phyloP scores from a whole-genome alignment of 306 rosid species.

The Quercus mongolica region DNA sequence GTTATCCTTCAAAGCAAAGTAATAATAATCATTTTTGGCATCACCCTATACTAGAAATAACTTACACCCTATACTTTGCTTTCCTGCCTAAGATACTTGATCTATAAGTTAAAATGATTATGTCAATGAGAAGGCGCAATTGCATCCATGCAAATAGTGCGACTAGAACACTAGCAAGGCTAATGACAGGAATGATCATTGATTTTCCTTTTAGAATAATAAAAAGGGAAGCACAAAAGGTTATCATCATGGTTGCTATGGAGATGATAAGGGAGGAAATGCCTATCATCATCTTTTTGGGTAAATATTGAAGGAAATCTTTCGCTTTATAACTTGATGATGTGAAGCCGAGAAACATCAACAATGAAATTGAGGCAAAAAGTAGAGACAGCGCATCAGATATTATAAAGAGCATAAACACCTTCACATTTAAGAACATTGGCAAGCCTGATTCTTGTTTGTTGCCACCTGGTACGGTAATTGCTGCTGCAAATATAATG shows the following conservation, averaged over 20 bases:
- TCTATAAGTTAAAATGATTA: background rate
- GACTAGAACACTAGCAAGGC: background rate
- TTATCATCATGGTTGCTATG: background rate
- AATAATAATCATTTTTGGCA: no score
- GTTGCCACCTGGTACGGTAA: background rate
- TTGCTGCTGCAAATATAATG: background rate
- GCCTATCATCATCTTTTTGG: background rate
- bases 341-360: background rate
- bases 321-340: background rate
- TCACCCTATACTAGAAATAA: no score
- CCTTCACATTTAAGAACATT: background rate
- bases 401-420: background rate
- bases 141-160: no score
- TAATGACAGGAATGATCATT: background rate
- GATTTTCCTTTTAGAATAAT: background rate
- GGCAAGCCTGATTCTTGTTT: background rate
- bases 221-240: background rate
- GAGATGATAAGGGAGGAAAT: background rate
- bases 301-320: background rate
- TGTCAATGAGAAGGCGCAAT: background rate
- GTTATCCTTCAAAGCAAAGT: no score
- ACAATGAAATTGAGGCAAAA: background rate
- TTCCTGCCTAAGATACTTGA: background rate
- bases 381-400: background rate
- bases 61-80: background rate